Conservation (phyloP, 2,329 filamentous ascomycete species). For the Dactylellina haptotyla region DNA sequence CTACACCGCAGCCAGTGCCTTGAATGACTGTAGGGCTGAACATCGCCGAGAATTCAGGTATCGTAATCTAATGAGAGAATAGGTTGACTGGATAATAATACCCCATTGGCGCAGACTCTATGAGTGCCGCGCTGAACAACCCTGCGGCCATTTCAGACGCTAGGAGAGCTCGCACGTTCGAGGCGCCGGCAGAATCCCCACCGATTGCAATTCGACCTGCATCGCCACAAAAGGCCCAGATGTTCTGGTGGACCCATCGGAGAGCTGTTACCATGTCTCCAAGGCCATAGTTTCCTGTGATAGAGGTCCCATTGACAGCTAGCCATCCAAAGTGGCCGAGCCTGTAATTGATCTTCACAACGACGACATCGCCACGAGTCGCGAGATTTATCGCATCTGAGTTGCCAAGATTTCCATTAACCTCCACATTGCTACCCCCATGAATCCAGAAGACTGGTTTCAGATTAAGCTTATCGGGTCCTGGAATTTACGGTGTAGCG, state of each 20-base stretch:
- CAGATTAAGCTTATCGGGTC: conserved; percentile 52
- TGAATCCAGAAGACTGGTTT: conserved; percentile 48
- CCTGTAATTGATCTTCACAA: conserved; percentile 62
- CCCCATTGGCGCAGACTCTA: conserved; percentile 33
- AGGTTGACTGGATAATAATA: conserved; percentile 20
- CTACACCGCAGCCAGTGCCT: conserved; percentile 21
- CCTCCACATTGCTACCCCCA: conserved; percentile 21
- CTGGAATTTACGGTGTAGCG: conserved; percentile 57
- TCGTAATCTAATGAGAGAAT: conserved; percentile 24
- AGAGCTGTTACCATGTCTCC: conserved; percentile 66
- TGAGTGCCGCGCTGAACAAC: conserved; percentile 5
- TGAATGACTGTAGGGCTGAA: conserved; percentile 17
- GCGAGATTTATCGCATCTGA: conserved; percentile 54
- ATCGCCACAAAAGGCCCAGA: conserved; percentile 81
- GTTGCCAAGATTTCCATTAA: conserved; percentile 60
- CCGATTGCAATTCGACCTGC: conserved; percentile 81
- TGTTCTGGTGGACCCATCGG: conserved; percentile 73
- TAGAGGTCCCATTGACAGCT: conserved; percentile 62
- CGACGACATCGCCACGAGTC: conserved; percentile 51
- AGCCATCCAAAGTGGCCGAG: conserved; percentile 28
- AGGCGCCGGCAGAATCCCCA: conserved; percentile 69
- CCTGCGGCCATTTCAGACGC: conserved; percentile 28
- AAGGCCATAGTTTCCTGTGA: conserved; percentile 64
- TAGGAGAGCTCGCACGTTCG: conserved; percentile 37
- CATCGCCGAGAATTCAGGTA: conserved; percentile 20